These are phyloP conservation scores for Kwoniella bestiolae DNA, from an alignment of 768 basidiomycete species.

Conservation along the genomic window DNA sequence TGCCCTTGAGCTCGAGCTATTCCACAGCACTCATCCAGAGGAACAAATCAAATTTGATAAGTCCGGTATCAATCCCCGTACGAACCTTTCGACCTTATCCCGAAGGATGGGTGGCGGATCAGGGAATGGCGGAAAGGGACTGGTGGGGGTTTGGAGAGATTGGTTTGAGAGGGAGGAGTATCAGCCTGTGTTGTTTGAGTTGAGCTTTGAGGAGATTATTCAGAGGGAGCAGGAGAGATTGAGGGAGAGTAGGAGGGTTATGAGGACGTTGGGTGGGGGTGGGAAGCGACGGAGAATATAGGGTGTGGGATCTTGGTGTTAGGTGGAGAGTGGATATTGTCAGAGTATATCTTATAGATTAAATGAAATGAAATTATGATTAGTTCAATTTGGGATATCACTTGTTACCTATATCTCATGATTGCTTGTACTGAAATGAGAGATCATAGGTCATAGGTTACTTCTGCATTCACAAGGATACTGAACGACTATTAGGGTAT, in stretches of 20 bases:
- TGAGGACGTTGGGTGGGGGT: slow-evolving; percentile 27
- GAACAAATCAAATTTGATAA: slow-evolving; percentile 66
- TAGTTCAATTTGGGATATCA: too few relatives aligned
- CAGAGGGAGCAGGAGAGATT: slow-evolving; percentile 77
- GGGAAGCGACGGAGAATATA: slow-evolving; percentile 29
- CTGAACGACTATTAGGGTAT: too few relatives aligned
- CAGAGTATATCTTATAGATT: too few relatives aligned
- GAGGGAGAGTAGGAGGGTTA: slow-evolving; percentile 48
- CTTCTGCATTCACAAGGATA: too few relatives aligned
- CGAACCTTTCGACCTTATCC: slow-evolving; percentile 59
- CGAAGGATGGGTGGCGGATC: slow-evolving; percentile 25
- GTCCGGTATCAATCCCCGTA: slow-evolving; percentile 62
- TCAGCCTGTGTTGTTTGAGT: slow-evolving; percentile 80
- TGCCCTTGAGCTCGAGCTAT: slow-evolving; percentile 89
- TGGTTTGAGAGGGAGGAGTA: slow-evolving; percentile 93
- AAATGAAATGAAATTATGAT: too few relatives aligned
- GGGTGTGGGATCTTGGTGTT: too few relatives aligned
- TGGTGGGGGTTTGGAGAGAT: slow-evolving; percentile 91
- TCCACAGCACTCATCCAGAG: slow-evolving; percentile 65
- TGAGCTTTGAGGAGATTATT: slow-evolving; percentile 90
- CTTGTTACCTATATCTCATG: too few relatives aligned
- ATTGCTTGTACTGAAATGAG: too few relatives aligned
- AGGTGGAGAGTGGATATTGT: too few relatives aligned
- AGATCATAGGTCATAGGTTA: too few relatives aligned
- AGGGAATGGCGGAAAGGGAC: slow-evolving; percentile 78